These are phyloP conservation scores for Xanthoparmelia taractica DNA, from an alignment of 495 filamentous ascomycete species.

Conservation along the genomic window DNA sequence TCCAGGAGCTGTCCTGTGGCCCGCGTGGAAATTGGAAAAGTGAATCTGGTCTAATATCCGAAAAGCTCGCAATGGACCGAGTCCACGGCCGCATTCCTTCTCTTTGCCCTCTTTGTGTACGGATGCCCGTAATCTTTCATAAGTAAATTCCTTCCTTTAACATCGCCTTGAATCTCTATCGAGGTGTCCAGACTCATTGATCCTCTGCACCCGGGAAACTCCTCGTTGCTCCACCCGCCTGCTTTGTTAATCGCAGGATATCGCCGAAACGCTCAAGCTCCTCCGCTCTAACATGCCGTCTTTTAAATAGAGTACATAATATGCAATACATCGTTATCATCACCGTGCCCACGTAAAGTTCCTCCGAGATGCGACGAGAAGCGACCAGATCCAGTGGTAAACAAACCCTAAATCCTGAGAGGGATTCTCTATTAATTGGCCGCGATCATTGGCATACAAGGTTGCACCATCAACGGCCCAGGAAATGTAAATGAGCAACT, in stretches of 20 bases:
- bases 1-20: background rate
- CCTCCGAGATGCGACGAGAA: background rate
- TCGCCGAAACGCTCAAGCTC: background rate
- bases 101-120: background rate
- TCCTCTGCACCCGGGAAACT: background rate
- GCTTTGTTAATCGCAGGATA: conserved; percentile 6
- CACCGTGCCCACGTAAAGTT: conserved; percentile 4
- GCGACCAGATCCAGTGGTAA: background rate
- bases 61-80: background rate
- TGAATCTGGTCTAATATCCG: background rate
- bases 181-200: background rate
- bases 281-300: conserved; percentile 3
- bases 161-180: background rate
- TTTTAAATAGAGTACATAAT: conserved; percentile 10
- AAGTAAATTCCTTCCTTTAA: background rate
- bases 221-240: conserved; percentile 5
- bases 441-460: background rate
- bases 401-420: background rate
- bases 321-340: conserved; percentile 10
- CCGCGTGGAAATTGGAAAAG: background rate
- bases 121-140: background rate
- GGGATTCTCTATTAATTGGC: background rate
- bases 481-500: conserved; percentile 2
- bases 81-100: background rate
- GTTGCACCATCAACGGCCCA: background rate